These are phyloP conservation scores for Coprinopsis sp. DNA, from an alignment of 768 basidiomycete species.

Conservation along the genomic window DNA sequence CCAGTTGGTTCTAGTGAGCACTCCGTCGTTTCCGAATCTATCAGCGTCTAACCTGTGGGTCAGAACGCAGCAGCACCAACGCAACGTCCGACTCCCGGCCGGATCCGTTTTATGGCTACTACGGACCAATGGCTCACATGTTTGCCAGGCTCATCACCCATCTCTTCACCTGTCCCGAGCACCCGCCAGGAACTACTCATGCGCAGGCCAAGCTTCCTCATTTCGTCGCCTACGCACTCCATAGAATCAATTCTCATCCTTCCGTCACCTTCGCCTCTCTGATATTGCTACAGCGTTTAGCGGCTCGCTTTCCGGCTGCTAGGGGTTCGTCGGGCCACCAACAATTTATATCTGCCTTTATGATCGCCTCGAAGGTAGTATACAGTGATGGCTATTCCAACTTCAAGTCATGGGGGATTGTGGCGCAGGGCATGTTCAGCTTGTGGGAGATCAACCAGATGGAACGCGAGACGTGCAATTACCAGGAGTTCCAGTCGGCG, in stretches of 20 bases:
- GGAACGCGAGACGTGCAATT: constrained; percentile 90
- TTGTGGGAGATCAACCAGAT: constrained; percentile 93
- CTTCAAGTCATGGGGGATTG: constrained; percentile 89
- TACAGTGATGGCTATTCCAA: constrained; percentile 94
- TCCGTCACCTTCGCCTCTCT: constrained; percentile 68
- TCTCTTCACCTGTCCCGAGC: constrained; percentile 82
- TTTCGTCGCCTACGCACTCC: constrained; percentile 85
- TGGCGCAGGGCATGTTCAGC: constrained; percentile 82
- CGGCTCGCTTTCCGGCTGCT: constrained; percentile 85
- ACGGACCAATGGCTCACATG: constrained; percentile 65
- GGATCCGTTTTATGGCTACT: constrained; percentile 72
- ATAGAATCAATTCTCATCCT: constrained; percentile 71
- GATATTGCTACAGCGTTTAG: constrained; percentile 72
- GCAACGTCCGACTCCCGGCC: constrained; percentile 22
- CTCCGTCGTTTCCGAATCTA: not conserved
- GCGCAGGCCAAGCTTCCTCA: constrained; percentile 62
- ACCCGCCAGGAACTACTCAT: constrained; percentile 55
- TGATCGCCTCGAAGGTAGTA: constrained; percentile 90
- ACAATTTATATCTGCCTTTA: constrained; percentile 86
- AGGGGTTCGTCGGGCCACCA: constrained; percentile 88
- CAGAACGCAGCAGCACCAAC: constrained; percentile 18
- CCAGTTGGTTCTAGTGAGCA: constrained; percentile 6
- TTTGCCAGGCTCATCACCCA: constrained; percentile 79
- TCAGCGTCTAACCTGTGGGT: constrained; percentile 9
- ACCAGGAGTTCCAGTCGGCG: constrained; percentile 88